These are phyloP conservation scores for Microbotryum silenes-acaulis DNA, from an alignment of 1,284 basidiomycete species.

Conservation along the genomic window DNA sequence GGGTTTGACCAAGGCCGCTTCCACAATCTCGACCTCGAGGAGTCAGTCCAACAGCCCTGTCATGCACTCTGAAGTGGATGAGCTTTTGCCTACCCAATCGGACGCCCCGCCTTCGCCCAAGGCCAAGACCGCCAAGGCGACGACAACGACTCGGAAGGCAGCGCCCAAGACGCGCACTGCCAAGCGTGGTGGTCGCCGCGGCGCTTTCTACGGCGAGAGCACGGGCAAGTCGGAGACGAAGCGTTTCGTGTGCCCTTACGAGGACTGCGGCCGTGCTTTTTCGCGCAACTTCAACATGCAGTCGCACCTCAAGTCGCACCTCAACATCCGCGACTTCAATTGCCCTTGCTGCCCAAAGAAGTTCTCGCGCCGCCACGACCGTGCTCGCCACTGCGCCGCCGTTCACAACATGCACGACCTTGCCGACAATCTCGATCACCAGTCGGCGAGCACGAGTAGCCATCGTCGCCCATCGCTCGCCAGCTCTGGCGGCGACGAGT, in stretches of 20 bases:
- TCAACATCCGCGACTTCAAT: conserved; percentile 30
- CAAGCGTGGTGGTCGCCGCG: conserved; percentile 19
- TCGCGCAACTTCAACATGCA: conserved; percentile 36
- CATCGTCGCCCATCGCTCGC: too few relatives aligned
- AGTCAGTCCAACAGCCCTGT: not conserved
- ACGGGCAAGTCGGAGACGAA: conserved; percentile 20
- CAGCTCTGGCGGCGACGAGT: too few relatives aligned
- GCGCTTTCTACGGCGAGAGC: conserved; percentile 11
- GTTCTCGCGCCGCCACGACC: conserved; percentile 35
- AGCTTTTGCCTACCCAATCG: not conserved
- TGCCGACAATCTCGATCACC: conserved; percentile 4
- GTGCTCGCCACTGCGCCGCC: conserved; percentile 32
- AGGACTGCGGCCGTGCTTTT: conserved; percentile 31
- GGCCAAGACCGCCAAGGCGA: not conserved
- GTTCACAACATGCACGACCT: conserved; percentile 29
- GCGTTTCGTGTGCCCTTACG: conserved; percentile 30
- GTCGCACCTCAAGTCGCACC: conserved; percentile 31
- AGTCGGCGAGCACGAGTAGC: not conserved
- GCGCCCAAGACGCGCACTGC: conserved; percentile 20
- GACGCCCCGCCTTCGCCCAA: conserved; percentile 6
- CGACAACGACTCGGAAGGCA: not conserved
- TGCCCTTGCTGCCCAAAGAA: conserved; percentile 34
- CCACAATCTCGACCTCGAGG: too few relatives aligned
- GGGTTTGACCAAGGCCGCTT: too few relatives aligned
- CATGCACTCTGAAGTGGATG: not conserved